Evolutionary conservation across 2,329 filamentous ascomycete genomes (phyloP), one percentile per base, ranked within the genome.

Genomic region (Niveomyces coronatus): DNA sequence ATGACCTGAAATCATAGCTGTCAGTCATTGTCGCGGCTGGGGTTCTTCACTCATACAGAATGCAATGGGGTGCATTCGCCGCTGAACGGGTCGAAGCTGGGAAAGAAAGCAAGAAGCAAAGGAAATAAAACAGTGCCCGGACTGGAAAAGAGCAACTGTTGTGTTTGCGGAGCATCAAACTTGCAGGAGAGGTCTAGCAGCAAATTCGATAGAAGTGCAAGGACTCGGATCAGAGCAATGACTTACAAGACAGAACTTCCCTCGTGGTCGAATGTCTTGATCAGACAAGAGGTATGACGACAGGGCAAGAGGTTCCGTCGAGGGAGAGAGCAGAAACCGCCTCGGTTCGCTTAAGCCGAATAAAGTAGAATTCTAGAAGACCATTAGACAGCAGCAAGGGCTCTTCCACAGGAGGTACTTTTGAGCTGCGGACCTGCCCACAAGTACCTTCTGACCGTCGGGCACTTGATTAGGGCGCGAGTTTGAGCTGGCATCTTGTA

Each of bases 1-100:
- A 69, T 68, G 38, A 45, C 47, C 58, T 14, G 14, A 20, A 9
- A 24, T 20, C 18, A 9, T 9, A 14, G 17, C 16, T 11, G 13
- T n/a, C 9, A 9, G 14, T 22, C 24, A 37, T 38, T 13, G 39
- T 24, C 22, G 11, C 7, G 22, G 22, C 7, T 7, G 11, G 11
- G 22, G 22, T 7, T 24, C 22, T 24, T 24, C 11, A 11, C 22
- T 24, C 37, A 18, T 39, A 39, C 37, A 35, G 31, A 19, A 15
- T 26, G 37, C 31, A 23, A 35, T 7, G 18, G 26, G 15, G 13
- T 19, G 23, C 37, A 30, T 35, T 31, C 17, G 20, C 31, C 15
- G 24, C n/a, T 18, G 19, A 31, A 14, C 11, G 22, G 23, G 14
- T 22, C 27, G 26, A 34, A 29, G 6, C 37, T 5, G n/a, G n/a